Base-by-base conservation (phyloP, 306 rosid species). In the Erythrophleum fordii region DNA sequence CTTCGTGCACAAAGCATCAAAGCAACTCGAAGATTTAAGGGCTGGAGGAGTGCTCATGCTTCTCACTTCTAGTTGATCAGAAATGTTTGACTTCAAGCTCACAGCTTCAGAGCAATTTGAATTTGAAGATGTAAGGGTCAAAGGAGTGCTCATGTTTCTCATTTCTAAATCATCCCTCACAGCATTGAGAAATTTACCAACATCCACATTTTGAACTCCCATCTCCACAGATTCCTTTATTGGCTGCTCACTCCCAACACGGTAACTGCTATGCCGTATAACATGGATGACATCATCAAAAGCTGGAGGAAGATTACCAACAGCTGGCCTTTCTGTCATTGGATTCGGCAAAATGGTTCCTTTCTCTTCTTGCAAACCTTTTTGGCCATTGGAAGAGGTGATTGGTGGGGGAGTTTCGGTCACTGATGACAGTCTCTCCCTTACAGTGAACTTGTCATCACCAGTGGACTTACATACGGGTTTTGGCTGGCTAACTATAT, bases 201-300 rank as follows among this genome's bases (percentile, higher is more conserved):
- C 94, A 49, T 95, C 98, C 46, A 93, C 90, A 80, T 89, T 96
- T 72, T 89, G 97, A 81, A 90, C 92, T 75, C 97, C 99, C 94
- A 88, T 86, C 90, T 96, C 98, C 67, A 86, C 80, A 20, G 97
- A 79, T 86, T 96, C 99, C 71, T 88, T 80, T 4, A 88, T 87
- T 37, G 98, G 88, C 80, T 92, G 97, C 75, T 96, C 98, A 52
- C 90, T 89, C 53, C 93, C 99, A 55, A 96, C 93, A 0, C 99
- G 97, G 77, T 88, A 96, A 89, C 98, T 96, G 82, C 99, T 96
- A 62, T 93, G 99, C 72, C 99, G 91, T 73, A 96, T 93, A 20
- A 96, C 99, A 85, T 96, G 97, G 86, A 96, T 96, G 51, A 96
- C 82, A 39, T 93, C 99, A 62, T 93, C 99, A 88, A 96, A 93